These are phyloP conservation scores for Suhomyces prunicola DNA, from an alignment of 805 yeast species.

Conservation along the genomic window DNA sequence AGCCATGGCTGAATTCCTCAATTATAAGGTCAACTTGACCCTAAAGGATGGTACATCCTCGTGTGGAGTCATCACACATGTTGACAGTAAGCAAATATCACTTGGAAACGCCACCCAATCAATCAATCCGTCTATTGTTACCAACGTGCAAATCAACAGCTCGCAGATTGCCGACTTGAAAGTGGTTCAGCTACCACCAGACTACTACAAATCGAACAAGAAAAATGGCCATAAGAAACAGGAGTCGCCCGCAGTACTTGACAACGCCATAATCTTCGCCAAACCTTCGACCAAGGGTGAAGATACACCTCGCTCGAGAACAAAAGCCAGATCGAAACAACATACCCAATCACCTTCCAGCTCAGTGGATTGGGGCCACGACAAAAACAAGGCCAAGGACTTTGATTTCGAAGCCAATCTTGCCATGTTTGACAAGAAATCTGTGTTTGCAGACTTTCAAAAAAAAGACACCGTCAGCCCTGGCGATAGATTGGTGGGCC, in stretches of 20 bases:
- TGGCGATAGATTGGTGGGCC: slow-evolving; percentile 66
- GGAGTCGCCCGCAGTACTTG: slow-evolving; percentile 15
- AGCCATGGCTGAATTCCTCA: slow-evolving; percentile 38
- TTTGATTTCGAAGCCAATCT: slow-evolving; percentile 85
- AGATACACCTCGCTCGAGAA: slow-evolving; percentile 2
- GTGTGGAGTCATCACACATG: slow-evolving; percentile 32
- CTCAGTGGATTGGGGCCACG: slow-evolving; percentile 41
- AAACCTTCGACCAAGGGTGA: slow-evolving; percentile 6
- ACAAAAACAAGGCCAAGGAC: slow-evolving; percentile 52
- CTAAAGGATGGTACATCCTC: slow-evolving; percentile 38
- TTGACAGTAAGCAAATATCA: slow-evolving; percentile 26
- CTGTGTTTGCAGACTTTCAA: slow-evolving; percentile 75
- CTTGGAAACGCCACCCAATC: slow-evolving; percentile 21
- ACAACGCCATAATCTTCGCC: slow-evolving; percentile 29
- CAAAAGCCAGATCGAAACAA: slow-evolving; percentile 3
- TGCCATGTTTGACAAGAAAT: slow-evolving; percentile 74
- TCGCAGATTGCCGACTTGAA: slow-evolving; percentile 49
- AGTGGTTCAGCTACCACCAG: slow-evolving; percentile 53
- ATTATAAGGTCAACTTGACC: slow-evolving; percentile 38
- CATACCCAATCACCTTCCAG: slow-evolving; percentile 8
- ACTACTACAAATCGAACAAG: slow-evolving; percentile 14
- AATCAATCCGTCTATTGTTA: slow-evolving; percentile 9
- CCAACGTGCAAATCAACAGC: slow-evolving; percentile 26
- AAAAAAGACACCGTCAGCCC: slow-evolving; percentile 60
- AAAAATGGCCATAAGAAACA: slow-evolving; percentile 8